Percentiles rank a stretch among this genome's conserved stretches.
Evolutionary conservation across 2,329 filamentous ascomycete species (phyloP).

Genomic region (Neofusicoccum sp.): DNA sequence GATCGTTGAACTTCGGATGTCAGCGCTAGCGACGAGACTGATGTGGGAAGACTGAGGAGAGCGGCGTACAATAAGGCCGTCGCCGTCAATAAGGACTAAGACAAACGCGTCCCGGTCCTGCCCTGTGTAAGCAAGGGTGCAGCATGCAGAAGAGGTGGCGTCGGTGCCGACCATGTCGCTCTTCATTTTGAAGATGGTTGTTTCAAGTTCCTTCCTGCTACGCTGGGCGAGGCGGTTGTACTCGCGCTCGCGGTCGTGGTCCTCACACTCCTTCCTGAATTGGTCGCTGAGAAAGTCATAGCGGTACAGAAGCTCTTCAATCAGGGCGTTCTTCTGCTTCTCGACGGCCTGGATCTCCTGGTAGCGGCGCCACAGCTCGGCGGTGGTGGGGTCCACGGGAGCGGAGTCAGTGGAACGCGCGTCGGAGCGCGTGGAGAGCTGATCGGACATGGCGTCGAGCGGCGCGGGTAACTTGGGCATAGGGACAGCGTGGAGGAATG

Average conservation of each 20-base stretch:
- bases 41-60: background rate
- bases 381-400: slow-evolving; percentile 4
- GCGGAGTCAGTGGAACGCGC: no score
- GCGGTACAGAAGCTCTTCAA: slow-evolving; percentile 41
- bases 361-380: slow-evolving; percentile 30
- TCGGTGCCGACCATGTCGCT: slow-evolving; percentile 27
- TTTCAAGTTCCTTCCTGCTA: slow-evolving; percentile 26
- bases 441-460: slow-evolving; percentile 5
- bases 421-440: background rate
- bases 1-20: slow-evolving; percentile 45
- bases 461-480: slow-evolving; percentile 12
- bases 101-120: slow-evolving; percentile 43
- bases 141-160: slow-evolving; percentile 1
- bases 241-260: slow-evolving; percentile 28
- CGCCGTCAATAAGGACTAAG: slow-evolving; percentile 55
- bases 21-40: background rate
- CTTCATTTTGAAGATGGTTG: slow-evolving; percentile 22
- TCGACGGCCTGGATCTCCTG: slow-evolving; percentile 32
- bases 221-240: slow-evolving; percentile 24
- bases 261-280: slow-evolving; percentile 28
- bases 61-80: slow-evolving; percentile 46
- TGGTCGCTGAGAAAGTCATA: slow-evolving; percentile 38
- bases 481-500: background rate
- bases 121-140: slow-evolving; percentile 1
- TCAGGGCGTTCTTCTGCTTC: slow-evolving; percentile 31